Evolutionary conservation across 2,329 filamentous ascomycete genomes (phyloP).

Genomic region (Trichoderma sp.): DNA sequence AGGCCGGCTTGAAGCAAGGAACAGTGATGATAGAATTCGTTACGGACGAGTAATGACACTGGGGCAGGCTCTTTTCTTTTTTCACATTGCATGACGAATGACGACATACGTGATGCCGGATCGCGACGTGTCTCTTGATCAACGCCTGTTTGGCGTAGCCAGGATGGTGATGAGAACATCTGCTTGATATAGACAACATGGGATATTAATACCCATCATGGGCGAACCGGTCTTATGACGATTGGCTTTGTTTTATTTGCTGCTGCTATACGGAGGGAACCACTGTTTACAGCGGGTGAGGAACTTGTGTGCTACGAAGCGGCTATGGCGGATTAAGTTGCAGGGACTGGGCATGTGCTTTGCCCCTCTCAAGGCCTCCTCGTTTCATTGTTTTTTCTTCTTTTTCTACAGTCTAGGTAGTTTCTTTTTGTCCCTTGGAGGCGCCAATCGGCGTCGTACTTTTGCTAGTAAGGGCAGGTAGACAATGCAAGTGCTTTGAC

Average conservation of each 20-base stretch:
- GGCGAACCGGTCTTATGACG: slow-evolving; percentile 14
- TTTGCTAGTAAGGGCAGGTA: background rate
- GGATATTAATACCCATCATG: slow-evolving; percentile 9
- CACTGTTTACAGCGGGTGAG: background rate
- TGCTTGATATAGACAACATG: slow-evolving; percentile 19
- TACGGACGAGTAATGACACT: slow-evolving; percentile 48
- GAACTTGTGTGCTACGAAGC: background rate
- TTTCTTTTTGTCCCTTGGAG: background rate
- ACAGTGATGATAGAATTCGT: slow-evolving; percentile 95
- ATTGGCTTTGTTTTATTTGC: slow-evolving; percentile 12
- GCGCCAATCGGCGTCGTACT: background rate
- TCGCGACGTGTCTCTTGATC: background rate
- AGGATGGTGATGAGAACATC: background rate
- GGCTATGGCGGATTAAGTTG: background rate
- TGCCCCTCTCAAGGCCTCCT: background rate
- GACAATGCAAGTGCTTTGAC: slow-evolving; percentile 8
- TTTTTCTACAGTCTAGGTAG: background rate
- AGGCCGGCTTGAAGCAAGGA: slow-evolving; percentile 85
- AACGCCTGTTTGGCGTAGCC: background rate
- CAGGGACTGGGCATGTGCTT: background rate
- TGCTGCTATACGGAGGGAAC: background rate
- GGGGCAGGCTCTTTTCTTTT: background rate
- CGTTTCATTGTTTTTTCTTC: background rate
- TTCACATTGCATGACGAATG: slow-evolving; percentile 10
- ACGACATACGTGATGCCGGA: slow-evolving; percentile 3